Conservation (phyloP, 306 rosid species). For the Glycine latifolia region DNA sequence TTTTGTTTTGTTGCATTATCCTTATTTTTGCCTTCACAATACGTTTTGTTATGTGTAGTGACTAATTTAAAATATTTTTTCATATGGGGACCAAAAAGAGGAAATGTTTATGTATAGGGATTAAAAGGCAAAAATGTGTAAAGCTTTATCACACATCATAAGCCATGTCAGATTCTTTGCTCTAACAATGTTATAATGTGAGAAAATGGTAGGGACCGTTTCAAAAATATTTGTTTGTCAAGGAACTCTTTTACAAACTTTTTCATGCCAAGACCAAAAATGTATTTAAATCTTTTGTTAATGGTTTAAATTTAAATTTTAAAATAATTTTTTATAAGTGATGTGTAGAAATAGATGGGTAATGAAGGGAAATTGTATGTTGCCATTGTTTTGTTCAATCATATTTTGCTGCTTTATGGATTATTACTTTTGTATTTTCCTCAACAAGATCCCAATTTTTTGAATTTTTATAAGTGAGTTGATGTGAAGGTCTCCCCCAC, state of each 20-base stretch:
- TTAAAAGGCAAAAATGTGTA: neutral
- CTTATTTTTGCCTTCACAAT: neutral
- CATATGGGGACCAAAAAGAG: neutral
- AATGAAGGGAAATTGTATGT: conserved; percentile 1
- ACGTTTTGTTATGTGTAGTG: neutral
- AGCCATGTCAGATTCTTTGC: neutral
- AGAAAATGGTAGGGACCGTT: neutral
- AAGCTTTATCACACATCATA: neutral
- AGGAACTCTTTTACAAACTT: neutral
- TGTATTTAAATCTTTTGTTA: neutral
- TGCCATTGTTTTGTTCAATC: conserved; percentile 25
- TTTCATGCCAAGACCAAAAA: neutral
- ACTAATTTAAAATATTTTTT: neutral
- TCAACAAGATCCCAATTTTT: conserved; percentile 25
- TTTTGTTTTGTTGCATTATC: neutral
- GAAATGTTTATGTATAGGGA: neutral
- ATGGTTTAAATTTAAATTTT: neutral
- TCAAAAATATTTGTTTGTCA: neutral
- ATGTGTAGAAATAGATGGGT: conserved; percentile 4
- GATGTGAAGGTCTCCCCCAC: conserved; percentile 21
- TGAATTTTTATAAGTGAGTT: conserved; percentile 7
- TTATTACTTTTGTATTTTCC: conserved; percentile 32
- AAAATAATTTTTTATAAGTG: conserved; percentile 14
- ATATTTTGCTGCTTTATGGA: conserved; percentile 35
- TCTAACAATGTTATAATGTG: neutral